Evolutionary conservation across 805 yeast species (phyloP).

Genomic region (Yamadazyma takamatsuzukensis): DNA sequence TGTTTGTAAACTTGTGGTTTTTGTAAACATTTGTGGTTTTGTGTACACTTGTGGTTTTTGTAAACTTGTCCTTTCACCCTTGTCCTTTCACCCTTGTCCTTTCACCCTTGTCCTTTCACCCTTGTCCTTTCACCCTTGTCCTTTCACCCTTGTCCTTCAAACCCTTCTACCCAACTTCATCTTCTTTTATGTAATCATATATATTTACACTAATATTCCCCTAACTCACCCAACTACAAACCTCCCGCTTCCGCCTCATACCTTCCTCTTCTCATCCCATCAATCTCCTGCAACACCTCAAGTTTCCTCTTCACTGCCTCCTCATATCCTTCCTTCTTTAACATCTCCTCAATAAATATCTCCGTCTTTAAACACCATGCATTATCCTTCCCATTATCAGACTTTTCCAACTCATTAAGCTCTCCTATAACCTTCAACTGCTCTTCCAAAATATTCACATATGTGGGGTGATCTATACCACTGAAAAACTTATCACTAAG

Average conservation of each 20-base stretch:
- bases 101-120: too few relatives aligned
- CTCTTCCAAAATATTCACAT: constrained; percentile 35
- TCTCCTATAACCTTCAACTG: constrained; percentile 53
- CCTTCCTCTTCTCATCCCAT: constrained; percentile 63
- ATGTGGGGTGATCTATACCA: constrained; percentile 24
- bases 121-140: too few relatives aligned
- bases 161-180: too few relatives aligned
- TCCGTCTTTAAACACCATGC: constrained; percentile 73
- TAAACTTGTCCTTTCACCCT: too few relatives aligned
- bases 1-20: too few relatives aligned
- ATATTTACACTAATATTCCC: too few relatives aligned
- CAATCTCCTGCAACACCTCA: constrained; percentile 45
- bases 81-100: too few relatives aligned
- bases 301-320: constrained; percentile 36
- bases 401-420: constrained; percentile 67
- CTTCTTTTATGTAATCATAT: too few relatives aligned
- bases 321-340: constrained; percentile 5
- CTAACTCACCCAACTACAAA: not conserved
- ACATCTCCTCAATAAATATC: constrained; percentile 41
- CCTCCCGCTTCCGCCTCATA: constrained; percentile 42
- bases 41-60: too few relatives aligned
- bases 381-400: constrained; percentile 59
- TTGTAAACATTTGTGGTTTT: too few relatives aligned
- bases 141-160: too few relatives aligned
- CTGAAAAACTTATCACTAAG: constrained; percentile 41